These are phyloP conservation scores for Begonia peltatifolia DNA, from an alignment of 306 rosid genomes.

Conservation along the genomic window DNA sequence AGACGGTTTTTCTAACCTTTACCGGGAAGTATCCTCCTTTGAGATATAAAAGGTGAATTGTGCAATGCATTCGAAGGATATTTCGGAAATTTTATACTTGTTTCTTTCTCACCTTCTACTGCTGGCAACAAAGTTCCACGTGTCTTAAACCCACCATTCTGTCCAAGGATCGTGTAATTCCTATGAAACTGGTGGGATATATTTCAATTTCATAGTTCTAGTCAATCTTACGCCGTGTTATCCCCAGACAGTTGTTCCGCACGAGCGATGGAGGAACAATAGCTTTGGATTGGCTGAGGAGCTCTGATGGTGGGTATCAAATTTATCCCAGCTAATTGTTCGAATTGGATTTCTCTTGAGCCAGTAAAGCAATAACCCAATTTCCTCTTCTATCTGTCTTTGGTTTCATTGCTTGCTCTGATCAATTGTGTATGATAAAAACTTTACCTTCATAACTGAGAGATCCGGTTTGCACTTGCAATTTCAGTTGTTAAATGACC, in stretches of 20 bases:
- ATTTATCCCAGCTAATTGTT: conserved; percentile 7
- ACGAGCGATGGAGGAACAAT: conserved; percentile 60
- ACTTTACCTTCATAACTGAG: no score
- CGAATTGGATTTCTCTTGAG: not conserved
- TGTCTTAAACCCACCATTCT: no score
- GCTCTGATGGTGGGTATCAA: conserved; percentile 33
- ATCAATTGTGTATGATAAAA: not conserved
- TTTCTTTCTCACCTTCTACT: not conserved
- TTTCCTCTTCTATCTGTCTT: not conserved
- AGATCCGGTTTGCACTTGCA: no score
- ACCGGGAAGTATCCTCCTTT: conserved; percentile 58
- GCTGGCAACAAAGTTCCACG: no score
- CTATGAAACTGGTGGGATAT: no score
- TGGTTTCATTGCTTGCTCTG: not conserved
- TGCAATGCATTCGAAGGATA: no score
- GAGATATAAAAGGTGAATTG: conserved; percentile 46
- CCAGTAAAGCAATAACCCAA: no score
- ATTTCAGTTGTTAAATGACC: no score
- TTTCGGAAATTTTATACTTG: not conserved
- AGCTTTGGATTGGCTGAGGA: conserved; percentile 57
- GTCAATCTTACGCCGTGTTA: not conserved
- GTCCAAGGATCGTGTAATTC: no score
- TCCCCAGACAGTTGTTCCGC: conserved; percentile 40
- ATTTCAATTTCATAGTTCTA: no score
- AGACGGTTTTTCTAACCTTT: conserved; percentile 58